A percentile compares a stretch with the other conserved stretches of the same genome.
phyloP scores from a whole-genome alignment of 495 filamentous ascomycete species.

The Neurospora pannonica region DNA sequence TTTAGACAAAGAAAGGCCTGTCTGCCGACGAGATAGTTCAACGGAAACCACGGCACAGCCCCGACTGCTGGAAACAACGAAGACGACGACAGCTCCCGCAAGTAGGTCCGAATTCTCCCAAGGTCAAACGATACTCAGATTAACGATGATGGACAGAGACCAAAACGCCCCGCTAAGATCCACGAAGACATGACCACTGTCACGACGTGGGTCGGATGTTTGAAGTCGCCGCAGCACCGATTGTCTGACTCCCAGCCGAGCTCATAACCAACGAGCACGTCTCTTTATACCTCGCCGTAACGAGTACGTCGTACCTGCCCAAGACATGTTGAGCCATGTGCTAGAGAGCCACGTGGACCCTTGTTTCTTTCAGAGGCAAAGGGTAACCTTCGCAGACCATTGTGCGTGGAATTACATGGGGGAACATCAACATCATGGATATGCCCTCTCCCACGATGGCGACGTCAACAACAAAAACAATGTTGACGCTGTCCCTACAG shows the following conservation, averaged over 20 bases:
- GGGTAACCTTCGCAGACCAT: neutral
- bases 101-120: neutral
- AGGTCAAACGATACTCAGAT: neutral
- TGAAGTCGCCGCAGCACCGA: neutral
- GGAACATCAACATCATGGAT: neutral
- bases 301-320: neutral
- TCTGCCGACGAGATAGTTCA: neutral
- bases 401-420: neutral
- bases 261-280: neutral
- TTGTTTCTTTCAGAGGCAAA: neutral
- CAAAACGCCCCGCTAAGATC: fast-evolving
- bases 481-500: neutral
- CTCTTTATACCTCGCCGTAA: neutral
- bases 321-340: neutral
- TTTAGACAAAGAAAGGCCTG: too few species aligned
- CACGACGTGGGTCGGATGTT: neutral
- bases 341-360: neutral
- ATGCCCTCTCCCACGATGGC: neutral
- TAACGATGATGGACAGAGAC: neutral
- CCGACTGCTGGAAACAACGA: neutral
- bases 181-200: neutral
- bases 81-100: neutral
- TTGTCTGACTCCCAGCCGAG: neutral
- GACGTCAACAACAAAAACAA: neutral
- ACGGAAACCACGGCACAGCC: neutral